Percentiles rank a stretch among this genome's conserved stretches.
Evolutionary conservation across 164 flowering plant genomes (phyloP).

Genomic region (Dillenia suffruticosa): DNA sequence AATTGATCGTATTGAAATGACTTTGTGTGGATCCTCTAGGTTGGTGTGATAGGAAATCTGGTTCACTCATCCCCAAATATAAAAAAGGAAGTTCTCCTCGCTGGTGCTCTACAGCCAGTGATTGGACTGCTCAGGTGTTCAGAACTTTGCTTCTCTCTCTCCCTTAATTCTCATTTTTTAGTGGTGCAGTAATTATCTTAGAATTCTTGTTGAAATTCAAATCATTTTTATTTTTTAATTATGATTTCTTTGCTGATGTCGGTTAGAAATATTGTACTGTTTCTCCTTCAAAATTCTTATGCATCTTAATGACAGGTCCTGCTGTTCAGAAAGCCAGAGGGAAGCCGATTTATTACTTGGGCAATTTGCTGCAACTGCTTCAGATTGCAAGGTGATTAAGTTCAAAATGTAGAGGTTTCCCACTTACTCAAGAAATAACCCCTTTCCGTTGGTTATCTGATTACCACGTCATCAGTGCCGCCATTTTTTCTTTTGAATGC

Average conservation of each 20-base stretch:
- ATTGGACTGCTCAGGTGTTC: constrained; percentile 83
- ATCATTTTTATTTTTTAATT: background rate
- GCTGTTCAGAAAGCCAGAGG: constrained; percentile 91
- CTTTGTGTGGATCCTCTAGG: constrained; percentile 35
- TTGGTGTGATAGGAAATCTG: constrained; percentile 98
- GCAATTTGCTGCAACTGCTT: constrained; percentile 93
- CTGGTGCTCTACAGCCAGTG: constrained; percentile 98
- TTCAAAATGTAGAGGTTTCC: too few relatives aligned
- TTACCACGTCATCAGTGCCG: too few relatives aligned
- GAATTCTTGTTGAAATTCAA: background rate
- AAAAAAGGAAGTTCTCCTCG: constrained; percentile 90
- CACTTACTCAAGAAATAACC: too few relatives aligned
- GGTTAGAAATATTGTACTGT: too few relatives aligned
- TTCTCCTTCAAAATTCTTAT: too few relatives aligned
- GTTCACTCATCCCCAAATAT: constrained; percentile 97
- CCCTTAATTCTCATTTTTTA: background rate
- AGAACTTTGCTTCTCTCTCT: background rate
- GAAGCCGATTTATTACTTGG: constrained; percentile 93
- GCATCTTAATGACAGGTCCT: constrained; percentile 45
- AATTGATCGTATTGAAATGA: too few relatives aligned
- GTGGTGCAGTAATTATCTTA: too few relatives aligned
- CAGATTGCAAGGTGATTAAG: constrained; percentile 77
- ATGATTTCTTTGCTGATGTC: background rate
- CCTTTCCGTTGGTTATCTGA: too few relatives aligned
- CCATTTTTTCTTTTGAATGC: too few relatives aligned